phyloP scores from a whole-genome alignment of 352 stramenopile species.

The Globisporangium recalcitrans region DNA sequence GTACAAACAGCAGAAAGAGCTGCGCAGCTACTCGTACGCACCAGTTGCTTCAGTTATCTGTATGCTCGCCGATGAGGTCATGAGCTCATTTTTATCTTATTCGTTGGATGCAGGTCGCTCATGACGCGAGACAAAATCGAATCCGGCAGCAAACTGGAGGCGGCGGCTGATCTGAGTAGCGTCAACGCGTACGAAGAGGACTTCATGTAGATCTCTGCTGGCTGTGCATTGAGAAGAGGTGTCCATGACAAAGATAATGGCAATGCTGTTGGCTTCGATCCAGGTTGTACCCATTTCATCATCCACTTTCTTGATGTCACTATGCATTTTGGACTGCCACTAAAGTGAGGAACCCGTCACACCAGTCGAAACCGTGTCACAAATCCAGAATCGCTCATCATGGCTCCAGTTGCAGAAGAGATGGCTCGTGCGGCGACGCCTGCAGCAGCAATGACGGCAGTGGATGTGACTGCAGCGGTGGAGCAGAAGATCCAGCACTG shows the following conservation, averaged over 20 bases:
- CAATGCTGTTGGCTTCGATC: neutral
- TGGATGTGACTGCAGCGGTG: neutral
- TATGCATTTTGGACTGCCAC: neutral
- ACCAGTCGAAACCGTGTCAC: conserved; percentile 5
- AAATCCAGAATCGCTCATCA: neutral
- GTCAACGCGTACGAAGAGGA: conserved; percentile 74
- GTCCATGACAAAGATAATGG: neutral
- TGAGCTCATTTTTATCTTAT: neutral
- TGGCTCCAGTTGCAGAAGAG: neutral
- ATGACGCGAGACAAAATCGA: conserved; percentile 70
- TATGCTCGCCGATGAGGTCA: neutral
- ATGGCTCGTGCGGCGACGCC: neutral
- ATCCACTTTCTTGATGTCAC: neutral
- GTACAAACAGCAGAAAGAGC: conserved; percentile 68
- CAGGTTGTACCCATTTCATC: neutral
- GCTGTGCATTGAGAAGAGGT: neutral
- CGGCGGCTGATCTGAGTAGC: conserved; percentile 6
- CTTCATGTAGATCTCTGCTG: conserved; percentile 48
- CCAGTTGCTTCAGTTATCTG: neutral
- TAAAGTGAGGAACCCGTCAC: neutral
- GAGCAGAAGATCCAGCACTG: conserved; percentile 37
- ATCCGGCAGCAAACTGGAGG: conserved; percentile 23
- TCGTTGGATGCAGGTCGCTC: conserved; percentile 28
- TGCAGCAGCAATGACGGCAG: neutral
- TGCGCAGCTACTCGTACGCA: conserved; percentile 71